Percentiles rank a stretch among this genome's conserved stretches.
These are phyloP conservation scores for Rutstroemia sp. DNA, from an alignment of 2,329 filamentous ascomycete species.

Conservation along the genomic window DNA sequence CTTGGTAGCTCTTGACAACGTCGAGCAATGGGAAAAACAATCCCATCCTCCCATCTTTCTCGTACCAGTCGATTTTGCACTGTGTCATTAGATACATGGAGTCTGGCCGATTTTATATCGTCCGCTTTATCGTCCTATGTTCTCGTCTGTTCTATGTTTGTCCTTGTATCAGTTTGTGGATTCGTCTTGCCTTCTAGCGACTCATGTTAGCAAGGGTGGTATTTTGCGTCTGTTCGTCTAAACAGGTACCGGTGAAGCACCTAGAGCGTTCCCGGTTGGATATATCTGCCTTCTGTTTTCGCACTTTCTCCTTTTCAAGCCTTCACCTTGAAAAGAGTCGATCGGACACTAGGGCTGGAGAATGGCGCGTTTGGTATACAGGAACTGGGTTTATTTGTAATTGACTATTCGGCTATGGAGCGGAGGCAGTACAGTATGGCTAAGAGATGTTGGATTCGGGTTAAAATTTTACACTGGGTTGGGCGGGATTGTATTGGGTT, in stretches of 20 bases:
- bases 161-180: too few relatives aligned
- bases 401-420: not conserved
- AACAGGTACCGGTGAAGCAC: too few relatives aligned
- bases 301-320: not conserved
- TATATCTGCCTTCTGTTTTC: not conserved
- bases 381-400: not conserved
- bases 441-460: not conserved
- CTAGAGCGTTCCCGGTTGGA: too few relatives aligned
- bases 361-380: not conserved
- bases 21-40: not conserved
- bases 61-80: too few relatives aligned
- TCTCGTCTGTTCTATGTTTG: too few relatives aligned
- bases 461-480: not conserved
- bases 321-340: not conserved
- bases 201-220: too few relatives aligned
- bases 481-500: not conserved
- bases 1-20: not conserved
- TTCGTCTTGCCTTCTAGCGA: too few relatives aligned
- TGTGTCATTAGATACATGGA: too few relatives aligned
- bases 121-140: too few relatives aligned
- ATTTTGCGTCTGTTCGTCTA: too few relatives aligned
- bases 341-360: not conserved
- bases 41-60: too few relatives aligned
- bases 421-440: not conserved
- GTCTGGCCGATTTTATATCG: too few relatives aligned